Base-by-base conservation (phyloP, 2,329 filamentous ascomycete species). In the Colletotrichum lini region DNA sequence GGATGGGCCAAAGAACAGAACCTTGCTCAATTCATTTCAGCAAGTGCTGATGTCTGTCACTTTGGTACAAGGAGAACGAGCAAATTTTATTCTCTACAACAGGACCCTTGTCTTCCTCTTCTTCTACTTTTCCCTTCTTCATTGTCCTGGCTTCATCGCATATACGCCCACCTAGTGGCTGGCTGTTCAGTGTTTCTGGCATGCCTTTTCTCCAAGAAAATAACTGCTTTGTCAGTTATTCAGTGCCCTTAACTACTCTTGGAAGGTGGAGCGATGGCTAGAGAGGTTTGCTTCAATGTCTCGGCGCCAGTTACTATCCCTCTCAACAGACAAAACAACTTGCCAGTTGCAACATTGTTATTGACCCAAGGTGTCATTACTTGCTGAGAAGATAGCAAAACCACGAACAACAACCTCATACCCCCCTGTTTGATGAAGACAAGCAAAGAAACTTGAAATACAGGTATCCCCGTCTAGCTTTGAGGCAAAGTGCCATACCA, bases 21-120 rank as follows among this genome's bases (percentile, higher is more conserved):
- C 30, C 45, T 49, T 52, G 59, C 3, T 40, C 47, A 49, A 26
- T 26, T 12, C 16, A 42, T 30, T 6, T 15, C 30, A 62, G 47
- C 59, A 52, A 62, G 59, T 52, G 59, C 59, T 62, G 35, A 16
- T 42, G 12, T 23, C 35, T 57, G 30, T 42, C 47, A 50, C 9
- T 8, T 35, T 21, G 35, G 35, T 30, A 13, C 18, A n/a, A 15
- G 18, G 21, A 40, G 18, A 18, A 52, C 9, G 15, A n/a, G 35
- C 12, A 18, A n/a, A 13, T 21, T 2, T 10, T 2, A 12, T 38
- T 38, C 35, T 10, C 35, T 38, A 38, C 2, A 38, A 38, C 35
- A 38, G 35, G 35, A 38, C 40, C 26, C 23, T 40, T 23, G 1
- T 42, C n/a, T 3, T 63, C 44, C 30, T 40, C 21, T 30, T 60